Percentiles rank a stretch among this genome's conserved stretches.
These are phyloP conservation scores for Globisporangium megalacanthum DNA, from an alignment of 352 stramenopile genomes.

Conservation along the genomic window DNA sequence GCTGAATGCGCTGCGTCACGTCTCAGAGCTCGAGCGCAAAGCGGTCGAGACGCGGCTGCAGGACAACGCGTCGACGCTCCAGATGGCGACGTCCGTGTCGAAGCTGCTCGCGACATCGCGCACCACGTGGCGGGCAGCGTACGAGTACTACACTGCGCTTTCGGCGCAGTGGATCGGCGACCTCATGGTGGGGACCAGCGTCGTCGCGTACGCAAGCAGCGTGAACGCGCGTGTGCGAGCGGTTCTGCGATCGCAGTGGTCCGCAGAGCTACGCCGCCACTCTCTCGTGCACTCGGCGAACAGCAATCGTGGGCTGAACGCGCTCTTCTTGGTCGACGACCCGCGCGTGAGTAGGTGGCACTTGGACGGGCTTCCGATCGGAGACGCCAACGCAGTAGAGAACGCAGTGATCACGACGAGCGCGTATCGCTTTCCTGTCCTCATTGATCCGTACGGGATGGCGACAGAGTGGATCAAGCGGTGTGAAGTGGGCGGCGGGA, in stretches of 20 bases:
- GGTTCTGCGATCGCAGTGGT: conserved; percentile 36
- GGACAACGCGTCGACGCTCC: conserved; percentile 46
- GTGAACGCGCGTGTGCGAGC: conserved; percentile 11
- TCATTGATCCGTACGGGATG: conserved; percentile 60
- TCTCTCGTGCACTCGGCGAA: conserved; percentile 27
- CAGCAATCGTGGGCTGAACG: conserved; percentile 9
- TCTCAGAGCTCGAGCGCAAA: conserved; percentile 47
- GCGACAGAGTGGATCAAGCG: conserved; percentile 47
- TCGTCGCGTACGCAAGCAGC: conserved; percentile 39
- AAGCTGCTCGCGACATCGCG: conserved; percentile 45
- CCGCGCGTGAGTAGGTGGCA: conserved; percentile 32
- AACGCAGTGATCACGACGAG: conserved; percentile 34
- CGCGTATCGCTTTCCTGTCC: conserved; percentile 39
- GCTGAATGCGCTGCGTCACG: conserved; percentile 26
- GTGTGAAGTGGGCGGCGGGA: conserved; percentile 15
- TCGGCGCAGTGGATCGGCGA: conserved; percentile 43
- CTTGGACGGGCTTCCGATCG: conserved; percentile 29
- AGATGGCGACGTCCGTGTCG: conserved; percentile 46
- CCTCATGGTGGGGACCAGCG: conserved; percentile 52
- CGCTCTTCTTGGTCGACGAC: conserved; percentile 33
- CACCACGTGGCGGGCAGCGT: conserved; percentile 28
- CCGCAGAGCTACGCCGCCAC: conserved; percentile 18
- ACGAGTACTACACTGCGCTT: conserved; percentile 40
- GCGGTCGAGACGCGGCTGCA: conserved; percentile 41
- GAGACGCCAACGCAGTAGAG: conserved; percentile 34